Conservation (phyloP, 1,284 basidiomycete genomes). For the Apiotrichum gamsii region DNA sequence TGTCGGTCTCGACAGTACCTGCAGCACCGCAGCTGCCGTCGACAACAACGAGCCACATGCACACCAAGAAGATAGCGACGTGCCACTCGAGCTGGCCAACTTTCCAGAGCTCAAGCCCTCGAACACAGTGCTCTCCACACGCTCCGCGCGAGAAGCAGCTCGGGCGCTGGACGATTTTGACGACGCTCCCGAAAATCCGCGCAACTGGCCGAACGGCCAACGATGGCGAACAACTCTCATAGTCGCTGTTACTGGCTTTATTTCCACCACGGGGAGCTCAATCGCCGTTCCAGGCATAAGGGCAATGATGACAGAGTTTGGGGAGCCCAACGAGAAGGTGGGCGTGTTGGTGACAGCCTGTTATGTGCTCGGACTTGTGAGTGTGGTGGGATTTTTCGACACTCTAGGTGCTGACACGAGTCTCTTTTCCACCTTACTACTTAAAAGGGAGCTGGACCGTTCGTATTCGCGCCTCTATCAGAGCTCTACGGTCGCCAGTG, state of each 20-base stretch:
- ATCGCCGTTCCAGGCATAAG: slow-evolving; percentile 42
- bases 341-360: slow-evolving; percentile 34
- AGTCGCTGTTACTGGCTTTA: slow-evolving; percentile 41
- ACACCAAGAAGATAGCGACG: too few relatives aligned
- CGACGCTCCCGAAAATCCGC: slow-evolving; percentile 30
- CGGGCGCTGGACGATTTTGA: slow-evolving; percentile 25
- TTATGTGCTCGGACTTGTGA: slow-evolving; percentile 44
- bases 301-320: slow-evolving; percentile 32
- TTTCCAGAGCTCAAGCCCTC: slow-evolving; percentile 9
- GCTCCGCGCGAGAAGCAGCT: slow-evolving; percentile 24
- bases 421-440: slow-evolving; percentile 17
- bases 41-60: too few relatives aligned
- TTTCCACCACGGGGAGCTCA: slow-evolving; percentile 38
- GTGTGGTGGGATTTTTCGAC: slow-evolving; percentile 26
- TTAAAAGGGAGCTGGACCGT: slow-evolving; percentile 46
- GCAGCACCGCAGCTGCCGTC: background rate
- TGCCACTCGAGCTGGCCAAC: background rate
- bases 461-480: slow-evolving; percentile 49
- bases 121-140: slow-evolving; percentile 17
- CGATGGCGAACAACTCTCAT: slow-evolving; percentile 34
- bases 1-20: background rate
- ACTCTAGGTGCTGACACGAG: background rate
- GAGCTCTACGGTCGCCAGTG: slow-evolving; percentile 49
- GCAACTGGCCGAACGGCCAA: slow-evolving; percentile 32
- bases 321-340: slow-evolving; percentile 33